Evolutionary conservation across 164 flowering plant species (phyloP), one percentile per base, ranked within the genome.

Genomic region (Nelumbo lutea): DNA sequence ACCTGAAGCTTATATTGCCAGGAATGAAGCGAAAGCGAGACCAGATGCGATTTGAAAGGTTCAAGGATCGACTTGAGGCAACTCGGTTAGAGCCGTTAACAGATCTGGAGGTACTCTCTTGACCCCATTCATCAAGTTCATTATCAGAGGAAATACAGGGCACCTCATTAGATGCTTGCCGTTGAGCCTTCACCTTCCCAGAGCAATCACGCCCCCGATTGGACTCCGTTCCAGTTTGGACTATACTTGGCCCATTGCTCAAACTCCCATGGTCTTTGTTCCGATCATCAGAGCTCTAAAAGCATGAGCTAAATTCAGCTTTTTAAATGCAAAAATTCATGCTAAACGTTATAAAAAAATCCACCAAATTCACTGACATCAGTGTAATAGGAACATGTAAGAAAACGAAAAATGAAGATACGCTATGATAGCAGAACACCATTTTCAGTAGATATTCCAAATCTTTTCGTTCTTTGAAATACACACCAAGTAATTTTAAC

Each of bases 11-110:
- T 40, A 85, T 66, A 78, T 82, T 88, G 39, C 86, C 85, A 59
- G 91, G 92, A 68, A 83, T 62, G 63, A 85, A 79, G 79, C 83
- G 85, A 79, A 87, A 87, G 42, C 87, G 88, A 70, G 96, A 85
- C 59, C 84, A 82, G 50, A 85, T 81, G 9, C 90, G 85, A 65
- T 79, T 69, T 41, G 88, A 69, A 67, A 73, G 76, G 67, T 72
- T 84, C 70, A 77, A 62, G 42, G 87, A 74, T 42, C 71, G 82
- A 59, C 75, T 62, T 1, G 86, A 73, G 48, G 75, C 68, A 68
- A 72, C 79, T 59, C 62, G 79, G 27, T 74, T 76, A 65, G 92
- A 84, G 76, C 84, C 78, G 69, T 80, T 82, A 74, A 75, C 81
- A 45, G 74, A 73, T 74, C 78, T 73, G 14, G 85, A 70, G 3